Base-by-base conservation (phyloP, 2,329 filamentous ascomycete species). In the Aspergillus carbonarius region DNA sequence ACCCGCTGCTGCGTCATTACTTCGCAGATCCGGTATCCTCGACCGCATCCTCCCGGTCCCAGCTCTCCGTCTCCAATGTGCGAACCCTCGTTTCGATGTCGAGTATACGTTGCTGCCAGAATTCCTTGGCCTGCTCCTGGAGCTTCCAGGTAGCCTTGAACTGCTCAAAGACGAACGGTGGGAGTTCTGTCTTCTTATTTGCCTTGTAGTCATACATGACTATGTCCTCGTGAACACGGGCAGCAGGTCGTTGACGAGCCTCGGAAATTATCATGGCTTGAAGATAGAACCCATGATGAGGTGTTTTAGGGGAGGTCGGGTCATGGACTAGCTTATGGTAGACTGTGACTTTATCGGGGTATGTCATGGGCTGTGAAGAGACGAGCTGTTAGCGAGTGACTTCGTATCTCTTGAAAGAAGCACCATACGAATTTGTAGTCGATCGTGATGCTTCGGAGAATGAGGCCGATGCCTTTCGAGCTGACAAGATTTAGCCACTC, bases 371-470 rank as follows among this genome's bases (percentile, higher is more conserved):
- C 90, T 92, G 64, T n/a, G 32, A 32, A 20, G 27, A 34, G 39
- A 34, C 5, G 32, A 27, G 13, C 5, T 20, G 37, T 64, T 53
- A 65, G 58, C 50, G n/a, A 58, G n/a, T 10, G 13, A 17, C 23
- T 12, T 9, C 23, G 20, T 37, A 15, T 17, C 30, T 23, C 17
- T 5, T 1, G n/a, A 12, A 5, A 55, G 18, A 8, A 23, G 13
- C 8, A 34, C 81, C 88, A 63, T 72, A 95, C 91, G 77, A 96
- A 92, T 78, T 96, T 96, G 76, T 89, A 96, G 65, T 96, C 88
- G 0, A 90, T 88, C 66, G 84, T 89, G 65, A 96, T 92, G 66
- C 87, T 91, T 67, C 86, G 84, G 69, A 96, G 76, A 59, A 96
- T 95, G 57, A 96, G 72, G 0, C 93, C 92, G 17, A 87, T 79